These are phyloP conservation scores for Violaceomyces palustris DNA, from an alignment of 1,284 basidiomycete genomes.

Conservation along the genomic window DNA sequence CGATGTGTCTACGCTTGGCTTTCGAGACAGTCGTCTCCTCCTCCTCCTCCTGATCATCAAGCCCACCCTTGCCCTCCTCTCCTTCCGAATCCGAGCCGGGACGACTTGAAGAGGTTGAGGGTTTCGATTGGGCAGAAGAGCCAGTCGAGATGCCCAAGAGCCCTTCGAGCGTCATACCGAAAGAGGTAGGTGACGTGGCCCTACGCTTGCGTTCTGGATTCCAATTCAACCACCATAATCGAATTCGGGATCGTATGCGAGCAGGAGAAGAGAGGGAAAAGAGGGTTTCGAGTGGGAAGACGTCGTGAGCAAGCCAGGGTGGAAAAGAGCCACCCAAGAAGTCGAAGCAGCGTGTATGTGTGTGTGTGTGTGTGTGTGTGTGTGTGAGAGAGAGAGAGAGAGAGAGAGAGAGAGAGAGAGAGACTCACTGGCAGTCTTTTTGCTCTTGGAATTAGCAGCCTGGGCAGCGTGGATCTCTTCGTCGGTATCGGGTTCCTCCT, in stretches of 20 bases:
- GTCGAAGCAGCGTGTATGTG: not conserved
- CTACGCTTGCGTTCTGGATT: slow-evolving; percentile 47
- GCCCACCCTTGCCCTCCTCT: slow-evolving; percentile 3
- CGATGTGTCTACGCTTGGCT: not conserved
- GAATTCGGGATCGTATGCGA: too few relatives aligned
- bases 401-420: not conserved
- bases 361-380: not conserved
- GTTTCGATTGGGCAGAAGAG: slow-evolving; percentile 10
- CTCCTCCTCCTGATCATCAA: slow-evolving; percentile 2
- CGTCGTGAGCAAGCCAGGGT: too few relatives aligned
- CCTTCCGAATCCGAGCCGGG: slow-evolving; percentile 2
- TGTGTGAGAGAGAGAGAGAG: not conserved
- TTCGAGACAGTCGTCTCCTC: not conserved
- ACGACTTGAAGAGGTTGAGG: too few relatives aligned
- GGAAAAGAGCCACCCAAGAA: too few relatives aligned
- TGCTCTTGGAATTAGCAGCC: slow-evolving; percentile 29
- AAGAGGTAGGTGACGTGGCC: slow-evolving; percentile 44
- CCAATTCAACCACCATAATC: too few relatives aligned
- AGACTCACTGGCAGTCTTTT: slow-evolving; percentile 39
- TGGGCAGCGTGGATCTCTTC: slow-evolving; percentile 41
- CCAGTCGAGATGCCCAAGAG: slow-evolving; percentile 29
- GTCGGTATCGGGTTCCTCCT: slow-evolving; percentile 33
- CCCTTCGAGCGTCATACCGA: slow-evolving; percentile 41
- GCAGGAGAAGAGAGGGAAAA: not conserved
- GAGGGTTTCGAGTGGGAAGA: not conserved